Evolutionary conservation across 2,329 filamentous ascomycete species (phyloP), one percentile per base, ranked within the genome.

Genomic region (Biscogniauxia mediterranea): DNA sequence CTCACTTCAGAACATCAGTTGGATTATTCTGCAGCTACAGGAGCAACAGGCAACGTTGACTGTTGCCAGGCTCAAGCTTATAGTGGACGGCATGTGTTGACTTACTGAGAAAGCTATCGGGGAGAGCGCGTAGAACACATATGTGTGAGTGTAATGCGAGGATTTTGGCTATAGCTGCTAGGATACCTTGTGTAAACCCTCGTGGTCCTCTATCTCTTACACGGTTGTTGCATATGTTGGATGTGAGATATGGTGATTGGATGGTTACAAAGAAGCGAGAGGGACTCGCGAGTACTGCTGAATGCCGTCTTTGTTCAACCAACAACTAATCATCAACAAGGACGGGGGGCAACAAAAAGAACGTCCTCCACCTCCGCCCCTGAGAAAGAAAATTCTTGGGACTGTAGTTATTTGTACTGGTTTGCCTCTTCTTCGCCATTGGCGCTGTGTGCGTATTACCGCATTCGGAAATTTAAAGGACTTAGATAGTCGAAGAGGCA

Each of bases 391-490:
- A 61, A 66, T 62, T 60, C 64, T 62, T 70, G 67, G 68, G 60
- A 49, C 54, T 61, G 66, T 60, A 63, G 67, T 72, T 71, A 71
- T 73, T 73, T 73, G 70, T 73, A 72, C 52, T 46, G 38, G 38
- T 46, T 46, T 59, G 64, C 61, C 63, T 68, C 67, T 65, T 55
- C 60, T 56, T 55, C 65, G 63, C 63, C 66, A 69, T 72, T 71
- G 66, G 63, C 58, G 46, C 58, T 64, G 52, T 52, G 64, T 57
- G 62, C 42, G 56, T 61, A 69, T 66, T 67, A 67, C 71, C 71
- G 71, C 68, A 65, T 73, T 67, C 71, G 70, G 71, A 71, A 71
- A 62, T 60, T 53, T 58, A 64, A 66, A 61, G 59, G 46, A 66
- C 56, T 53, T 60, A 61, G 61, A 59, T 46, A 11, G 15, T 5